A percentile compares a stretch with the other conserved stretches of the same genome.
These are phyloP conservation scores for Suillus sp. DNA, from an alignment of 768 basidiomycete species.

Conservation along the genomic window DNA sequence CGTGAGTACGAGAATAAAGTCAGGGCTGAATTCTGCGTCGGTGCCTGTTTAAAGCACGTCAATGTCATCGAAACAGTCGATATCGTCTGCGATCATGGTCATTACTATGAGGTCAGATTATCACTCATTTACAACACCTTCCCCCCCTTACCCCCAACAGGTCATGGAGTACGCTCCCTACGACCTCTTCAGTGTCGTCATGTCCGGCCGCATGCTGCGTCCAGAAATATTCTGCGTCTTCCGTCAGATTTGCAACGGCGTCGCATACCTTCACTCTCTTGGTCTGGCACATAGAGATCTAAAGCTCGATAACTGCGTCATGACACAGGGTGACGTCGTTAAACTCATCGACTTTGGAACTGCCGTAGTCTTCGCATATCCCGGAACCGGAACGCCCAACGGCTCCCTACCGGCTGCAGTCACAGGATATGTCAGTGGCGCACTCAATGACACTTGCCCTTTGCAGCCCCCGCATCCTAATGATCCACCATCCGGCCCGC, in stretches of 20 bases:
- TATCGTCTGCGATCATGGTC: conserved; percentile 96
- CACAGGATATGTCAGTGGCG: conserved; percentile 21
- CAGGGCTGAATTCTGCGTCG: conserved; percentile 98
- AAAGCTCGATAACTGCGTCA: conserved; percentile 99
- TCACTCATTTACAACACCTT: conserved; percentile 8
- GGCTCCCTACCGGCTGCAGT: conserved; percentile 9
- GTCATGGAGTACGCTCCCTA: conserved; percentile 99
- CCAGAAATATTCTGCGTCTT: conserved; percentile 99
- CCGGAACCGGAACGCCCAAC: conserved; percentile 64
- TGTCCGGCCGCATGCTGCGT: conserved; percentile 98
- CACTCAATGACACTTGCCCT: neutral
- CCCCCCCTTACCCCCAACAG: conserved; percentile 42
- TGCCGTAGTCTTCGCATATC: conserved; percentile 99
- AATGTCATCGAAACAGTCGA: conserved; percentile 99
- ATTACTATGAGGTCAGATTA: conserved; percentile 88
- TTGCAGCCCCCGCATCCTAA: conserved; percentile 11
- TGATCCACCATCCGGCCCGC: conserved; percentile 33
- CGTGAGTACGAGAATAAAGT: conserved; percentile 99
- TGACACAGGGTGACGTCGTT: conserved; percentile 92
- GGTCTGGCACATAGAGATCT: conserved; percentile 98
- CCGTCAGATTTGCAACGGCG: conserved; percentile 97
- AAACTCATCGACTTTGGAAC: conserved; percentile 99
- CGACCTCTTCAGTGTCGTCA: conserved; percentile 98
- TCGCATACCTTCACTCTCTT: conserved; percentile 96
- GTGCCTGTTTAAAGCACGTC: conserved; percentile 88